These are phyloP conservation scores for Brasenia schreberi DNA, from an alignment of 164 flowering plant genomes.

Conservation along the genomic window DNA sequence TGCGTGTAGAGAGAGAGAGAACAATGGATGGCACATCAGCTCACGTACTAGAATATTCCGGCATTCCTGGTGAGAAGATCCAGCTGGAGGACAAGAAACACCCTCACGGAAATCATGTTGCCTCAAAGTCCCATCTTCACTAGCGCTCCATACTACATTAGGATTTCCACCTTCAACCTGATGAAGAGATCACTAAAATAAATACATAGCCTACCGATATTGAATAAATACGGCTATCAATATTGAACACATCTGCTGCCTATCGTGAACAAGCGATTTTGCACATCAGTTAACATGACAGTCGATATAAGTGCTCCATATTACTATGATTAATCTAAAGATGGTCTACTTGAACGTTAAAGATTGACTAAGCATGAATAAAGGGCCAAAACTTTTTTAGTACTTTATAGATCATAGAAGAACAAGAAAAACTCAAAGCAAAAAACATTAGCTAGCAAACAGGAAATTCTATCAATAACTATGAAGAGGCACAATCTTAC, in stretches of 20 bases:
- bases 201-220: no score
- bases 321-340: no score
- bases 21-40: neutral
- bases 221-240: no score
- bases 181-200: neutral
- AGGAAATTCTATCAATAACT: neutral
- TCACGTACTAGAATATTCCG: slow-evolving; percentile 51
- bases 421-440: no score
- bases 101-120: slow-evolving; percentile 96
- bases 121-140: slow-evolving; percentile 97
- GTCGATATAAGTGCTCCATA: no score
- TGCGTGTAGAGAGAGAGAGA: no score
- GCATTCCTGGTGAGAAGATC: slow-evolving; percentile 83
- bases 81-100: slow-evolving; percentile 81
- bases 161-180: slow-evolving; percentile 97
- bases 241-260: no score
- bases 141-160: slow-evolving; percentile 96
- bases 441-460: neutral
- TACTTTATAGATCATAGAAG: no score
- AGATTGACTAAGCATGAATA: neutral
- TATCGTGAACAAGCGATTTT: no score
- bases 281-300: no score
- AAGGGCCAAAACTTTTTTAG: neutral
- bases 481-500: slow-evolving; percentile 30
- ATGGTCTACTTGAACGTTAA: no score